Percentiles rank a stretch among this genome's conserved stretches.
phyloP scores from a whole-genome alignment of 225 moss, liverwort and hornwort species.

The Sphagnum tenellum region DNA sequence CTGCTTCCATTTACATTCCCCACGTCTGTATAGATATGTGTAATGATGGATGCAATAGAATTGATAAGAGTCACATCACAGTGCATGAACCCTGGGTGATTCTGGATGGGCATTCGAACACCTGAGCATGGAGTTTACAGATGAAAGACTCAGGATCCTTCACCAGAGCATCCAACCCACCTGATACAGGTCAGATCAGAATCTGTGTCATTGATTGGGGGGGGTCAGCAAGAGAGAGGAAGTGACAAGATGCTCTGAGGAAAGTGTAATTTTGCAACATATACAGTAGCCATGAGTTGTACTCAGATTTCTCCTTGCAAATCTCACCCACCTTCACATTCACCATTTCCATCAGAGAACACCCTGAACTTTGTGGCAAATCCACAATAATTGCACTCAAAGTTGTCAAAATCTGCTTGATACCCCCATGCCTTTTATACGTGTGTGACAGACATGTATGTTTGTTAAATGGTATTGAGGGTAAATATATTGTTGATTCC shows the following conservation, averaged over 20 bases:
- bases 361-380: constrained; percentile 54
- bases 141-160: constrained; percentile 83
- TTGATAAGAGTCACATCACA: constrained; percentile 73
- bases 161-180: constrained; percentile 50
- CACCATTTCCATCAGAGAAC: constrained; percentile 90
- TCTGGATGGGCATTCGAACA: constrained; percentile 92
- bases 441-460: too few species aligned
- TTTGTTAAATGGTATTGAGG: too few species aligned
- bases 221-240: constrained; percentile 64
- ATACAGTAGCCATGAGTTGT: constrained; percentile 76
- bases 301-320: constrained; percentile 59
- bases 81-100: constrained; percentile 76
- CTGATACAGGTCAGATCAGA: constrained; percentile 70
- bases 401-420: constrained; percentile 66
- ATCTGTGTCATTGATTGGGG: constrained; percentile 73
- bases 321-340: constrained; percentile 56
- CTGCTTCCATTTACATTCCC: constrained; percentile 62
- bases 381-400: constrained; percentile 86
- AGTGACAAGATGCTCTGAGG: constrained; percentile 91
- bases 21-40: constrained; percentile 72
- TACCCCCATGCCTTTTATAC: constrained; percentile 38
- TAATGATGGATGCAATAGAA: constrained; percentile 79
- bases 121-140: constrained; percentile 71
- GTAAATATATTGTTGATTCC: too few species aligned
- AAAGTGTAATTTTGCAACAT: constrained; percentile 65